A percentile compares a stretch with the other conserved stretches of the same genome.
Evolutionary conservation across 2,329 filamentous ascomycete species (phyloP).

Genomic region (Hypoxylon sp.): DNA sequence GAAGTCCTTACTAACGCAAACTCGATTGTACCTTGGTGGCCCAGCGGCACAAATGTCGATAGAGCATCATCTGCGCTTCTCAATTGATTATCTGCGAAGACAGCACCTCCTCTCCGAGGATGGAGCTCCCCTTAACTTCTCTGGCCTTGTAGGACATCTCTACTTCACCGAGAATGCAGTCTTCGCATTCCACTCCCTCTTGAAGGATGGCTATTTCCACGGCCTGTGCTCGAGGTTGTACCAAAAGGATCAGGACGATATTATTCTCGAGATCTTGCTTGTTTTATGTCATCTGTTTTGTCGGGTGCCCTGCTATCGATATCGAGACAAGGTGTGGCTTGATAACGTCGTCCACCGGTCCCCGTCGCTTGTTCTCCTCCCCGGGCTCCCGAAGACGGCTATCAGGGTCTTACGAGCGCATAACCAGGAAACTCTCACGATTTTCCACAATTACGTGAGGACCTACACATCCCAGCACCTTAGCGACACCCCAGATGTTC

Average conservation of each 20-base stretch:
- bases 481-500: conserved; percentile 62
- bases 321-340: conserved; percentile 62
- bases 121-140: conserved; percentile 80
- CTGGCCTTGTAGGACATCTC: conserved; percentile 77
- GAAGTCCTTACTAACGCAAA: conserved; percentile 78
- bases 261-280: conserved; percentile 74
- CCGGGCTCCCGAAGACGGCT: conserved; percentile 71
- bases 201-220: conserved; percentile 79
- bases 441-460: conserved; percentile 78
- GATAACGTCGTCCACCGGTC: conserved; percentile 68
- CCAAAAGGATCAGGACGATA: conserved; percentile 52
- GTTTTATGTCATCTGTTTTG: conserved; percentile 80
- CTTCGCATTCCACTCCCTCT: conserved; percentile 82
- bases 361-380: conserved; percentile 76
- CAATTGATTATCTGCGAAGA: conserved; percentile 82
- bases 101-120: conserved; percentile 74
- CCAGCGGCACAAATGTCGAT: conserved; percentile 77
- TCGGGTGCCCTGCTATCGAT: conserved; percentile 66
- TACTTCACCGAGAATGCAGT: conserved; percentile 83
- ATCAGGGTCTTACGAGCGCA: conserved; percentile 70
- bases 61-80: conserved; percentile 83
- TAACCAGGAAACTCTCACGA: conserved; percentile 75
- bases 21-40: conserved; percentile 78
- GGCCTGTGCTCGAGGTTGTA: conserved; percentile 71
- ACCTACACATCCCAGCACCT: conserved; percentile 79